phyloP scores from a whole-genome alignment of 23 red algal genomes.

The Gracilaria domingensis region DNA sequence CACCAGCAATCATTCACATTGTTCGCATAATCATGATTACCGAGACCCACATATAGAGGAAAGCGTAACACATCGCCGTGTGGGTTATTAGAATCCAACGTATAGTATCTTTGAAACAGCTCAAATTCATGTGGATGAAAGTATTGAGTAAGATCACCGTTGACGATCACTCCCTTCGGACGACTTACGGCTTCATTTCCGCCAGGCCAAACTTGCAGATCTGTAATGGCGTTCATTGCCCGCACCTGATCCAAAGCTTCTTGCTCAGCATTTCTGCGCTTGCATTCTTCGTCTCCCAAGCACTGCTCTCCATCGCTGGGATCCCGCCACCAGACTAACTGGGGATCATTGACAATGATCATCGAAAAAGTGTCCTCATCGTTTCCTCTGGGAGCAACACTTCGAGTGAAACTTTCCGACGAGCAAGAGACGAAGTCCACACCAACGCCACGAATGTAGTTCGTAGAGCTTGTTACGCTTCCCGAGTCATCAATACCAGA shows the following conservation, averaged over 20 bases:
- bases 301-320: conserved; percentile 5
- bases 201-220: background rate
- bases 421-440: background rate
- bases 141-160: conserved; percentile 27
- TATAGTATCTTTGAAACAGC: conserved; percentile 23
- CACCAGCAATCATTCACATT: conserved; percentile 25
- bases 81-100: background rate
- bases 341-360: conserved; percentile 11
- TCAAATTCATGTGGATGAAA: conserved; percentile 29
- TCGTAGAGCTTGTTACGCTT: background rate
- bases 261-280: background rate
- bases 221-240: conserved; percentile 6
- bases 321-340: conserved; percentile 18
- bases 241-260: conserved; percentile 14
- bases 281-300: background rate
- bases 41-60: background rate
- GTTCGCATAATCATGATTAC: conserved; percentile 30
- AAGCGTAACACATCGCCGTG: background rate
- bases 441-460: background rate
- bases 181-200: background rate
- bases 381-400: too few relatives aligned
- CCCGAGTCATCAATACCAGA: background rate
- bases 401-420: background rate
- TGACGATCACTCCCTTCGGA: background rate
- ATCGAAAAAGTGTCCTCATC: conserved; percentile 8